A percentile compares a stretch with the other conserved stretches of the same genome.
phyloP scores from a whole-genome alignment of 169 alveolate genomes.

The Perkinsus marinus region DNA sequence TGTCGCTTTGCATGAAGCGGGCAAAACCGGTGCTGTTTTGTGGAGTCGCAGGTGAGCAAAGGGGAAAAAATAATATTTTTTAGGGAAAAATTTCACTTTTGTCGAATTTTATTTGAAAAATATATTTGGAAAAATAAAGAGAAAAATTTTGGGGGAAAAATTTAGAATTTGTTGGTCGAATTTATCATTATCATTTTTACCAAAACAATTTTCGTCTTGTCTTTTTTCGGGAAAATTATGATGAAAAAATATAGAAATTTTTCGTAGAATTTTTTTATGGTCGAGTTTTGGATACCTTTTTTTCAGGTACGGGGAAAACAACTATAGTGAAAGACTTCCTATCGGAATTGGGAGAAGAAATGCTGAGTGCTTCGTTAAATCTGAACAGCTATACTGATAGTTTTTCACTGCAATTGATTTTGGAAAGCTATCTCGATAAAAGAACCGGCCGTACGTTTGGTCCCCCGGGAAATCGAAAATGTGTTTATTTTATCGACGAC shows the following conservation, averaged over 20 bases:
- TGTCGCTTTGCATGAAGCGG: slow-evolving; percentile 60
- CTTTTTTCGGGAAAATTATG: no score
- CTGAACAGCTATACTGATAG: slow-evolving; percentile 79
- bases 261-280: no score
- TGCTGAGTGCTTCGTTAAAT: slow-evolving; percentile 56
- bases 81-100: no score
- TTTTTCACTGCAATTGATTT: slow-evolving; percentile 58
- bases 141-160: no score
- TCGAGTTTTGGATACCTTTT: neutral
- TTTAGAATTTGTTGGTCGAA: no score
- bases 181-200: no score
- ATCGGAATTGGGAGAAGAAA: slow-evolving; percentile 56
- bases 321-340: slow-evolving; percentile 78
- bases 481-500: slow-evolving; percentile 83
- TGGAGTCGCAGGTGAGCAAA: slow-evolving; percentile 51
- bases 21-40: slow-evolving; percentile 68
- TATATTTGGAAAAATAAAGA: no score
- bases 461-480: slow-evolving; percentile 74
- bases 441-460: slow-evolving; percentile 82
- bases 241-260: no score
- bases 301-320: slow-evolving; percentile 72
- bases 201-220: no score
- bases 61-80: no score
- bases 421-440: slow-evolving; percentile 56
- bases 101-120: no score